Evolutionary conservation across 2,329 filamentous ascomycete species (phyloP).

Genomic region (Paradendryphiella salina): DNA sequence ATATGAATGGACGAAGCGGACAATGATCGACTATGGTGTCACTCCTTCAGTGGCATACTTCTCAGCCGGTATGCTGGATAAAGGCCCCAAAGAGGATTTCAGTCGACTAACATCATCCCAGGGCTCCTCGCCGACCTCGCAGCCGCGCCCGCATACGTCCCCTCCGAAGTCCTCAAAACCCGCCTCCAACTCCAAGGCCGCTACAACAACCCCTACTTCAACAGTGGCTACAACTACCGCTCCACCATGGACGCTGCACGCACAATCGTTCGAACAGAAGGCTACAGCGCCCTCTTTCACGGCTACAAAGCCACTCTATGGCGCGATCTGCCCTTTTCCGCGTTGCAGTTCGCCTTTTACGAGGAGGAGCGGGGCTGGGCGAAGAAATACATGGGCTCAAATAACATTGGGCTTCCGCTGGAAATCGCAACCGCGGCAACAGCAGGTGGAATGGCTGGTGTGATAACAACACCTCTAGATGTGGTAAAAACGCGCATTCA

Average conservation of each 20-base stretch:
- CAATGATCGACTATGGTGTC: conserved; percentile 81
- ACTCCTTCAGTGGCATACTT: conserved; percentile 85
- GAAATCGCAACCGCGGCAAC: conserved; percentile 88
- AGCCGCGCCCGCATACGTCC: conserved; percentile 91
- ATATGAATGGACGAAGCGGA: conserved; percentile 92
- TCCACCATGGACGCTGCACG: conserved; percentile 80
- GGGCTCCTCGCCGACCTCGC: conserved; percentile 92
- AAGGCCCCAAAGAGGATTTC: too few relatives aligned
- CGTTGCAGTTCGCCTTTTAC: conserved; percentile 96
- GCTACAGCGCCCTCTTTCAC: conserved; percentile 83
- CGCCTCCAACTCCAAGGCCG: conserved; percentile 91
- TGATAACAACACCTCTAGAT: conserved; percentile 92
- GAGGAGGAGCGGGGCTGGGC: conserved; percentile 89
- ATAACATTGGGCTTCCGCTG: conserved; percentile 80
- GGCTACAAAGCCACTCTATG: conserved; percentile 97
- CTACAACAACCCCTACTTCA: conserved; percentile 91
- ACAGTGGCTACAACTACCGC: conserved; percentile 94
- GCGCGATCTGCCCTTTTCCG: conserved; percentile 93
- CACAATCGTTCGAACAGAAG: conserved; percentile 83
- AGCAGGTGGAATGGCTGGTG: conserved; percentile 89
- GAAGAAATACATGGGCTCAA: conserved; percentile 73
- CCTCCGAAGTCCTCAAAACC: conserved; percentile 97
- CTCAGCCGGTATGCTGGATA: conserved; percentile 65
- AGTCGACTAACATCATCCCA: conserved; percentile 39
- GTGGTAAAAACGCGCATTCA: conserved; percentile 97